These are phyloP conservation scores for Candida loeiensis DNA, from an alignment of 805 yeast genomes.

Conservation along the genomic window DNA sequence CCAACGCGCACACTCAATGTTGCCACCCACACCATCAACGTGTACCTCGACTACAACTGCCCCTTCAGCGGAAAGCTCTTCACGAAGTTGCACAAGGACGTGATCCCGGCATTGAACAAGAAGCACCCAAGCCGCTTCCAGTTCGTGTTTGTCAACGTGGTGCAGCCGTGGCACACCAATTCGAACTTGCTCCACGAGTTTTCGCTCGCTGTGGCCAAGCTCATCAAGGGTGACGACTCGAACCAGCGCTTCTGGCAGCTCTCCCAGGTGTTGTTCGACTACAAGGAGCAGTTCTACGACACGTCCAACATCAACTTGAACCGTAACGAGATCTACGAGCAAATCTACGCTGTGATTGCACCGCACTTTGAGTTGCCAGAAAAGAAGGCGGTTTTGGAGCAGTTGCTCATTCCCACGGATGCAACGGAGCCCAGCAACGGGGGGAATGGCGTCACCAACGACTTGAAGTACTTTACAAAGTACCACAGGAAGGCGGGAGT, in stretches of 20 bases:
- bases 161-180: conserved; percentile 91
- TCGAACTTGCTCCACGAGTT: conserved; percentile 69
- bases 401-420: conserved; percentile 31
- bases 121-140: conserved; percentile 50
- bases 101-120: conserved; percentile 50
- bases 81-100: conserved; percentile 47
- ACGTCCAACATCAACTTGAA: conserved; percentile 50
- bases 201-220: conserved; percentile 63
- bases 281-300: conserved; percentile 58
- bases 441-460: conserved; percentile 59
- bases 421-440: conserved; percentile 35
- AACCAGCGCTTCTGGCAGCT: conserved; percentile 43
- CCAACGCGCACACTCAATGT: conserved; percentile 17
- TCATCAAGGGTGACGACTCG: conserved; percentile 30
- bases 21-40: conserved; percentile 48
- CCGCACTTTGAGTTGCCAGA: conserved; percentile 32
- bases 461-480: conserved; percentile 70
- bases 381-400: conserved; percentile 28
- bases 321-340: conserved; percentile 53
- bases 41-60: conserved; percentile 75
- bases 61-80: conserved; percentile 68
- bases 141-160: conserved; percentile 63
- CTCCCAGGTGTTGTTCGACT: conserved; percentile 52
- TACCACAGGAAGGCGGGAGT: conserved; percentile 73
- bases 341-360: conserved; percentile 38